Evolutionary conservation across 768 basidiomycete species (phyloP), one percentile per base, ranked within the genome.

Genomic region (Megacollybia marginata): DNA sequence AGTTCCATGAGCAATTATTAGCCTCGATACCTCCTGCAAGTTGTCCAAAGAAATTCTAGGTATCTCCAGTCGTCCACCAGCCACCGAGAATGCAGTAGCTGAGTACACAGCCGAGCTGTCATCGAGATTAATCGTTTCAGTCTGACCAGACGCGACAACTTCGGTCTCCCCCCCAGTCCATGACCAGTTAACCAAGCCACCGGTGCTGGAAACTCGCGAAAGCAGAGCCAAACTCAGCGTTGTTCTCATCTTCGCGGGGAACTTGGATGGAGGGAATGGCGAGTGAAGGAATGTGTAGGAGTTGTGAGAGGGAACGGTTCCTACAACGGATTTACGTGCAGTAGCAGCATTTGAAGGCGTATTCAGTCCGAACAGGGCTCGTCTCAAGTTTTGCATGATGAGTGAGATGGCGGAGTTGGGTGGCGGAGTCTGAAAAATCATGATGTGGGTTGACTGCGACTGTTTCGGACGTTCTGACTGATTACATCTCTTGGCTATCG

Each of bases 171-270:
- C 15, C 52, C 62, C 64, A 19, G 70, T 65, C 78, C 78, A 85
- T 15, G 77, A 70, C 57, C 83, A 80, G 61, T 86, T 87, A 54
- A 82, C 78, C 2, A 74, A 52, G 5, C 75, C 81, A 7, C 79
- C 78, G 71, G 71, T 78, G 57, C 67, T 65, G 32, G 61, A 56
- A 7, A 68, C 66, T 16, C 66, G 66, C 9, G 74, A 60, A 49
- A 74, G 72, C 34, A 87, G 65, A 9, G 68, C 72, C 15, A 74
- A 69, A 40, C 80, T 77, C 1, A 85, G 52, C 2, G 73, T 66
- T 0, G 81, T 77, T 2, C 70, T 62, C 28, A 72, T 60, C 18
- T 70, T 70, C 32, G 72, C 56, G 2, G 82, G 75, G 54, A 79
- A 83, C 10, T 60, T 47, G 9, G 68, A 56, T 0, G 82, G 82